Evolutionary conservation across 495 filamentous ascomycete genomes (phyloP), one percentile per base, ranked within the genome.

Genomic region (Cercophora newfieldiana): DNA sequence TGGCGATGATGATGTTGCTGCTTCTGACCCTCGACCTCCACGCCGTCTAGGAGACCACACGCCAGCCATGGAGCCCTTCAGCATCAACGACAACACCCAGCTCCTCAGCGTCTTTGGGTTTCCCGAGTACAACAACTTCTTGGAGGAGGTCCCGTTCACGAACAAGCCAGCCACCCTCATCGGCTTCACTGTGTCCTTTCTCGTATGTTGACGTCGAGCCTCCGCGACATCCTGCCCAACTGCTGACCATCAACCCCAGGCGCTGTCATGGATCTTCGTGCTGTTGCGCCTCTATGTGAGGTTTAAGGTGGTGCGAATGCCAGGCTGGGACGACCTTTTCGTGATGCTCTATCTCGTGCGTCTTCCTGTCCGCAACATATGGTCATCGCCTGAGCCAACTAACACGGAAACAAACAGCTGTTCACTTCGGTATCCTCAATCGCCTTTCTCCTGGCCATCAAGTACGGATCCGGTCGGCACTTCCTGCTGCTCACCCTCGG

Each of bases 251-350:
- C 37, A 14, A 16, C 10, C 18, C 12, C 12, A 75, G 74, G 66
- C 61, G 8, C n/a, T 77, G 18, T 77, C 74, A 37, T 73, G 70
- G 44, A 62, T 77, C 1, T 77, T 72, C 55, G 72, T 74, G 18
- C 21, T 65, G 12, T 64, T 69, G 16, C 67, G 74, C 33, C 68
- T 77, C 26, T 75, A 69, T 30, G 67, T 77, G 19, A 61, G 74
- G 21, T 37, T 75, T 6, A 68, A 49, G 7, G 69, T 77, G 1
- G 65, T 73, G 14, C 68, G 65, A 2, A 60, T 68, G 37, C 65
- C 66, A 25, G 74, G 74, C 18, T 67, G 64, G 61, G 74, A 77
- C 65, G 74, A 77, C 22, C 60, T 73, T 6, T 75, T 75, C 37
- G 66, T 75, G 44, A 53, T 68, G 12, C 56, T 77, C n/a, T 77